These are phyloP conservation scores for Speleostelium caveatum DNA, from an alignment of 78 protist species.

Conservation along the genomic window DNA sequence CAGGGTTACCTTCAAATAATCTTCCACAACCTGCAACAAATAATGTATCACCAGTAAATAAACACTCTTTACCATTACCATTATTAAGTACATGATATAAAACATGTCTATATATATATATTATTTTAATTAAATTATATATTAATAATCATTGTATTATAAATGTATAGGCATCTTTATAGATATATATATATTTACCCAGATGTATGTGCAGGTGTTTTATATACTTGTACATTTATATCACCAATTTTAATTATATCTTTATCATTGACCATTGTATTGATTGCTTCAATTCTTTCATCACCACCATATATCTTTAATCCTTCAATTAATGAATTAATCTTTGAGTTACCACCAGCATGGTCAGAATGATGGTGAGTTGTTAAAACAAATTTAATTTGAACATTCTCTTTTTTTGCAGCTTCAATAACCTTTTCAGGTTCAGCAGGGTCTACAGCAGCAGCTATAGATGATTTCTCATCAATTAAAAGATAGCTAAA, in stretches of 20 bases:
- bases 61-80: not conserved
- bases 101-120: conserved; percentile 50
- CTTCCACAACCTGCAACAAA: conserved; percentile 92
- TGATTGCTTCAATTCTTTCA: conserved; percentile 70
- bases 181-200: no score
- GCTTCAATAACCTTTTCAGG: conserved; percentile 65
- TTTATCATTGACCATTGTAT: conserved; percentile 14
- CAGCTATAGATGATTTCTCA: conserved; percentile 30
- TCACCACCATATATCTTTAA: conserved; percentile 81
- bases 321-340: conserved; percentile 18
- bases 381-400: conserved; percentile 61
- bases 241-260: conserved; percentile 65
- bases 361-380: conserved; percentile 95
- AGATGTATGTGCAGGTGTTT: conserved; percentile 90
- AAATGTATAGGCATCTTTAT: no score
- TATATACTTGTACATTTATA: conserved; percentile 1
- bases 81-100: conserved; percentile 4
- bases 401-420: conserved; percentile 21
- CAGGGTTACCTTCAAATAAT: conserved; percentile 87
- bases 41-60: conserved; percentile 92
- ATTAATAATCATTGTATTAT: no score
- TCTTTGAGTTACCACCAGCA: conserved; percentile 83
- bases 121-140: no score
- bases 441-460: conserved; percentile 86
- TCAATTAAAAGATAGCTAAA: conserved; percentile 81